phyloP scores from a whole-genome alignment of 179 eudicot genomes.

The Monotropa hypopitys region DNA sequence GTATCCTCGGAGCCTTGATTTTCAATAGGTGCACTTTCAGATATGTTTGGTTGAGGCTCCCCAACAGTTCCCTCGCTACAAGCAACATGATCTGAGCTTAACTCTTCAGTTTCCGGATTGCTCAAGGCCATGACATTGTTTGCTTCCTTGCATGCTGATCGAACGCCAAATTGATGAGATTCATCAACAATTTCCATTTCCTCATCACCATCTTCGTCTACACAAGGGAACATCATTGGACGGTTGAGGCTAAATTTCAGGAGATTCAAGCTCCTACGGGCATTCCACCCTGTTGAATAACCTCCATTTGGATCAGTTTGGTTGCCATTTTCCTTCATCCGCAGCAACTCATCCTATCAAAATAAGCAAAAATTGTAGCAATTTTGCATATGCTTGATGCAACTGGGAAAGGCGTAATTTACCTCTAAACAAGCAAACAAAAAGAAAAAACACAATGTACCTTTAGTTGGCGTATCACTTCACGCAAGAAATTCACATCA shows the following conservation, averaged over 20 bases:
- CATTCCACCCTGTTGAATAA: constrained; percentile 79
- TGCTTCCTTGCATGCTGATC: constrained; percentile 16
- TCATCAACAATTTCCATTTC: constrained; percentile 89
- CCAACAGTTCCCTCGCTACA: constrained; percentile 7
- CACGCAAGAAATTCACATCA: constrained; percentile 75
- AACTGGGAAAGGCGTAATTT: background rate
- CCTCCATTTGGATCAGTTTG: constrained; percentile 46
- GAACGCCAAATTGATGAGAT: constrained; percentile 32
- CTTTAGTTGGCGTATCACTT: constrained; percentile 77
- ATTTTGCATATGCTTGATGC: background rate
- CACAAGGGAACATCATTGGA: constrained; percentile 44
- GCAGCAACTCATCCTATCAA: constrained; percentile 63
- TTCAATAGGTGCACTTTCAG: constrained; percentile 15
- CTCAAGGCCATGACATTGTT: constrained; percentile 11
- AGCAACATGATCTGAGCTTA: constrained; percentile 10
- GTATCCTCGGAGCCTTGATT: constrained; percentile 35
- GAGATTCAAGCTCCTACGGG: constrained; percentile 81
- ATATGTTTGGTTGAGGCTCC: constrained; percentile 1
- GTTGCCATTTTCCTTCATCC: constrained; percentile 64
- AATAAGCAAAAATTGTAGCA: background rate
- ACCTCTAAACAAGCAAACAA: background rate
- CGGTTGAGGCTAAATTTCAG: constrained; percentile 74
- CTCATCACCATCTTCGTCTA: constrained; percentile 78
- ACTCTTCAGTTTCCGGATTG: constrained; percentile 11
- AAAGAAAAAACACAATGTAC: constrained; percentile 15